These are phyloP conservation scores for Linnemannia schmuckeri DNA, from an alignment of 192 early-diverging fungal species.

Conservation along the genomic window DNA sequence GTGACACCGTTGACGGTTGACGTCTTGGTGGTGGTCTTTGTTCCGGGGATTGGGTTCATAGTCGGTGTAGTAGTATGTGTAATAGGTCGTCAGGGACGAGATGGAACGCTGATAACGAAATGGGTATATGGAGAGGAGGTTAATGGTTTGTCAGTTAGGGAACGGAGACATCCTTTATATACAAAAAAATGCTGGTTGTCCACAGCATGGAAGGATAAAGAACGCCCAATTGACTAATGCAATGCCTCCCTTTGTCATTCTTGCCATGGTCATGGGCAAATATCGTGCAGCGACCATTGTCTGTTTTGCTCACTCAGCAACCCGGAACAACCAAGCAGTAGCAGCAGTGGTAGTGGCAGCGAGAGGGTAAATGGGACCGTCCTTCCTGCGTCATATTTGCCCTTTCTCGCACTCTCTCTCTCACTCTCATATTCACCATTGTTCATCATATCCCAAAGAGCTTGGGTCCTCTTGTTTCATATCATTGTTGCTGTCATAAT, in stretches of 20 bases:
- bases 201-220: not conserved
- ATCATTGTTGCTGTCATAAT: not conserved
- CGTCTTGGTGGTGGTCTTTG: constrained; percentile 53
- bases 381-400: not conserved
- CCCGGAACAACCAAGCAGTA: not conserved
- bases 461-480: no score
- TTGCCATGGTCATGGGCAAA: not conserved
- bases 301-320: not conserved
- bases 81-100: not conserved
- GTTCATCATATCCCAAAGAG: not conserved
- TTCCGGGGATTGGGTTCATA: constrained; percentile 53
- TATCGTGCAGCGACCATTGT: not conserved
- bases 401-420: not conserved
- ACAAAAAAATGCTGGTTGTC: not conserved
- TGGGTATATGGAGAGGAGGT: not conserved
- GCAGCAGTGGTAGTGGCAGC: not conserved
- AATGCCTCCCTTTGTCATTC: not conserved
- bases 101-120: constrained; percentile 5
- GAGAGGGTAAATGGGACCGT: not conserved
- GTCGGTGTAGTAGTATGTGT: not conserved
- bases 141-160: not conserved
- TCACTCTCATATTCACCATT: not conserved
- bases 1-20: constrained; percentile 43
- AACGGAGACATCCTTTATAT: constrained; percentile 8
- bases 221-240: constrained; percentile 7